Evolutionary conservation across 2,329 filamentous ascomycete genomes (phyloP), one percentile per base, ranked within the genome.

Genomic region (Cadophora sp.): DNA sequence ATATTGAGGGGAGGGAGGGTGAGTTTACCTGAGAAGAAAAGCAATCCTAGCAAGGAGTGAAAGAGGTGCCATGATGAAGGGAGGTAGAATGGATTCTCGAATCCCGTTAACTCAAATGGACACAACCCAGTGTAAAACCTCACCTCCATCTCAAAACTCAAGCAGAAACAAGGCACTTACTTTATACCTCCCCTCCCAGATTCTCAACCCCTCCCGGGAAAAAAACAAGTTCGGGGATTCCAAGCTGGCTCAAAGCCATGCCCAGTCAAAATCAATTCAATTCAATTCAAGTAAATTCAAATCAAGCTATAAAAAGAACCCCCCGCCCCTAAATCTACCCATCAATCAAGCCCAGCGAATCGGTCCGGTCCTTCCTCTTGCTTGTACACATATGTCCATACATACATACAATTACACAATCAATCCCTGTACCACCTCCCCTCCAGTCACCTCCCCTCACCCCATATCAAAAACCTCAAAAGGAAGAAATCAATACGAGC

Each of bases 41-140:
- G n/a, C 18, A 20, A 45, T n/a, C 9, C 39, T 13, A 6, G 41
- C 48, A 16, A 60, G 16, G 4, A 33, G 16, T 20, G 41, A 43
- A 8, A 48, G 6, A 47, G 58, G 58, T n/a, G 58, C 58, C 58
- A 60, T 60, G 16, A 47, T 48, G 30, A 55, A 30, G 4, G 3
- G 1, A 9, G 50, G 50, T 51, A 58, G 2, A 27, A 24, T 43
- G 3, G 11, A 9, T 8, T 27, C 14, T 4, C 20, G 8, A 58
- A 13, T 27, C 20, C 11, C 20, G 9, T 18, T 13, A 24, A 41
- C 1, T 30, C 27, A 30, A 30, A 30, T 30, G 6, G 6, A 30
- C 16, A 20, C 8, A 55, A 3, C 9, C 13, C 11, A 14, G 7
- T 18, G 4, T 7, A 48, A 48, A 4, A 5, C 9, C 6, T 20